phyloP scores from a whole-genome alignment of 1,139 yeast genomes.

The Pichia sp. region DNA sequence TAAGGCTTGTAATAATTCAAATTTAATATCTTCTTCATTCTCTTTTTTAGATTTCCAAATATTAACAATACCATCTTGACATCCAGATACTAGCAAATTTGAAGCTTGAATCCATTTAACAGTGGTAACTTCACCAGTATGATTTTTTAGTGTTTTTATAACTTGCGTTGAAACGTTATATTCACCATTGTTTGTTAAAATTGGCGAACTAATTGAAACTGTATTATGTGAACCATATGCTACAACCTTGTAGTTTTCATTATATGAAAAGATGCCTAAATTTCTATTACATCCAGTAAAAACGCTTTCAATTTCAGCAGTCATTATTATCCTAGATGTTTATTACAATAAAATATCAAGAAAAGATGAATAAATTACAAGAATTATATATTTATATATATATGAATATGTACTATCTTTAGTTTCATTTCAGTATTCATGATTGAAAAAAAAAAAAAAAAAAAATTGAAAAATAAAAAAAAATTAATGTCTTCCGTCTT shows the following conservation, averaged over 20 bases:
- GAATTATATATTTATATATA: background rate
- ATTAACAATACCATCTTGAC: constrained; percentile 57
- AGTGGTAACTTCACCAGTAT: constrained; percentile 50
- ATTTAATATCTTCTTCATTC: constrained; percentile 17
- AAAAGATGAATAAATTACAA: background rate
- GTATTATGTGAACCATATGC: constrained; percentile 75
- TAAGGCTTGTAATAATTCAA: constrained; percentile 32
- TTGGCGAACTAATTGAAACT: constrained; percentile 64
- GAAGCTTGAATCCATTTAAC: constrained; percentile 50
- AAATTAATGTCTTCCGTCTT: no score
- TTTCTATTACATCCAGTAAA: constrained; percentile 79
- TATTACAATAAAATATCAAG: background rate
- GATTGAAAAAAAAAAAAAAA: no score
- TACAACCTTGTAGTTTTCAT: constrained; percentile 35
- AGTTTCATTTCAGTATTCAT: no score
- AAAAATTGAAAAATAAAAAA: no score
- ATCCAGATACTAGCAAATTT: constrained; percentile 48
- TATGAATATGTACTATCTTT: no score
- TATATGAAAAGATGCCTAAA: constrained; percentile 58
- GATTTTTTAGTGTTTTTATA: constrained; percentile 50
- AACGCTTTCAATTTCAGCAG: constrained; percentile 41
- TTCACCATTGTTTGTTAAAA: constrained; percentile 30
- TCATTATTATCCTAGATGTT: background rate
- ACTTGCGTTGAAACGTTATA: constrained; percentile 39
- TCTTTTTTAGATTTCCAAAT: constrained; percentile 45